Evolutionary conservation across 345 rosid genomes (phyloP).

Genomic region (Populus simonii): DNA sequence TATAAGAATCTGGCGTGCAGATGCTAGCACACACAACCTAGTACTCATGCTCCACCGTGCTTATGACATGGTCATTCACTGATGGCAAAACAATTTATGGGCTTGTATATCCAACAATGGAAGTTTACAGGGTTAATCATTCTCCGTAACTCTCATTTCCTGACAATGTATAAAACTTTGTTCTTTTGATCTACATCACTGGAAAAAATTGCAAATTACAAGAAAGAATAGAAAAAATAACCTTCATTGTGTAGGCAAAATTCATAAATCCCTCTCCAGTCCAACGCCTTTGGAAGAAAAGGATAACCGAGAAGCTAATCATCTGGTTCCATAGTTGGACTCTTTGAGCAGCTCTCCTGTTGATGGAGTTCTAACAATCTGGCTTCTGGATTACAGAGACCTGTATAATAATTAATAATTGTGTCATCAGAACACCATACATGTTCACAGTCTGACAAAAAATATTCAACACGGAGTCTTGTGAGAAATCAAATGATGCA

Average conservation of each 20-base stretch:
- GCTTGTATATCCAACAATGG: not conserved
- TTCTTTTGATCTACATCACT: not conserved
- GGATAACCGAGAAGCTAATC: slow-evolving; percentile 30
- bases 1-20: not conserved
- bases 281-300: not conserved
- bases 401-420: slow-evolving; percentile 32
- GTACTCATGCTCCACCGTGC: not conserved
- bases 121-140: slow-evolving; percentile 12
- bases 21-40: not conserved
- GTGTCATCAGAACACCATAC: not conserved
- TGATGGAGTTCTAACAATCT: slow-evolving; percentile 75
- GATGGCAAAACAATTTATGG: not conserved
- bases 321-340: slow-evolving; percentile 70
- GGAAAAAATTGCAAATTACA: slow-evolving; percentile 3
- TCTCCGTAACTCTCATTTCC: not conserved
- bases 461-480: not conserved
- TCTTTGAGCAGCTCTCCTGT: slow-evolving; percentile 65
- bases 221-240: not conserved
- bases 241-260: not conserved
- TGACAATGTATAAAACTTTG: not conserved
- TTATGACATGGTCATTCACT: not conserved
- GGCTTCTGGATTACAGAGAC: slow-evolving; percentile 75
- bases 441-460: not conserved
- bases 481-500: not conserved
- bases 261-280: not conserved